These are phyloP conservation scores for Yamadazyma olivae DNA, from an alignment of 805 yeast genomes.

Conservation along the genomic window DNA sequence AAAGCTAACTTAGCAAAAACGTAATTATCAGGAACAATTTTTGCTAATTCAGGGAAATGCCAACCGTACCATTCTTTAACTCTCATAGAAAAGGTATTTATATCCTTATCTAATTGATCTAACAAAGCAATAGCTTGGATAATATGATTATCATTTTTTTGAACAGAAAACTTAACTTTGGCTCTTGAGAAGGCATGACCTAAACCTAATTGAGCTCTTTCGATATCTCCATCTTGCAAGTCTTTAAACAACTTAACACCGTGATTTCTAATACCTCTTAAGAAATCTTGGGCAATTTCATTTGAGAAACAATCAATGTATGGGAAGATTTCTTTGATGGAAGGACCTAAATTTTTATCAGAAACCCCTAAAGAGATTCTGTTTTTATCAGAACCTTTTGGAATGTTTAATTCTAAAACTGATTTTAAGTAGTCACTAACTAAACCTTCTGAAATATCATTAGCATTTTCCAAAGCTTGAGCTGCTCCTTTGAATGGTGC, in stretches of 20 bases:
- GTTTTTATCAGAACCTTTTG: constrained; percentile 67
- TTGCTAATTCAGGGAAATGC: constrained; percentile 97
- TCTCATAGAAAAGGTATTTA: constrained; percentile 96
- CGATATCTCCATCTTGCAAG: constrained; percentile 91
- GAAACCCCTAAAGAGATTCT: constrained; percentile 81
- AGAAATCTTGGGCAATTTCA: constrained; percentile 90
- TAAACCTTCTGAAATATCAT: constrained; percentile 95
- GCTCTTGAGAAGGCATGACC: constrained; percentile 99
- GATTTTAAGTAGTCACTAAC: constrained; percentile 91
- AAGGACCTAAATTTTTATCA: constrained; percentile 94
- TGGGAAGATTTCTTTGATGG: constrained; percentile 88
- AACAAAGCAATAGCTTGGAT: constrained; percentile 97
- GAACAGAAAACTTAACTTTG: constrained; percentile 97
- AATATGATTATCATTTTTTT: constrained; percentile 98
- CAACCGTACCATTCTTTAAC: constrained; percentile 98
- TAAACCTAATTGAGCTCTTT: constrained; percentile 97
- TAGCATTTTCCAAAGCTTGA: constrained; percentile 97
- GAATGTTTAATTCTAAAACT: constrained; percentile 85
- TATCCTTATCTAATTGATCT: constrained; percentile 97
- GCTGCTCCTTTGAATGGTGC: constrained; percentile 99
- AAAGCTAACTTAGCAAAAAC: constrained; percentile 78
- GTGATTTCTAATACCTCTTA: constrained; percentile 92
- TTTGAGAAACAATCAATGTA: constrained; percentile 85
- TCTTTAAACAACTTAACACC: constrained; percentile 88
- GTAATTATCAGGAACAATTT: constrained; percentile 87